Evolutionary conservation across 805 yeast species (phyloP), one percentile per base, ranked within the genome.

Genomic region (Helenozyma baotianmanensis): DNA sequence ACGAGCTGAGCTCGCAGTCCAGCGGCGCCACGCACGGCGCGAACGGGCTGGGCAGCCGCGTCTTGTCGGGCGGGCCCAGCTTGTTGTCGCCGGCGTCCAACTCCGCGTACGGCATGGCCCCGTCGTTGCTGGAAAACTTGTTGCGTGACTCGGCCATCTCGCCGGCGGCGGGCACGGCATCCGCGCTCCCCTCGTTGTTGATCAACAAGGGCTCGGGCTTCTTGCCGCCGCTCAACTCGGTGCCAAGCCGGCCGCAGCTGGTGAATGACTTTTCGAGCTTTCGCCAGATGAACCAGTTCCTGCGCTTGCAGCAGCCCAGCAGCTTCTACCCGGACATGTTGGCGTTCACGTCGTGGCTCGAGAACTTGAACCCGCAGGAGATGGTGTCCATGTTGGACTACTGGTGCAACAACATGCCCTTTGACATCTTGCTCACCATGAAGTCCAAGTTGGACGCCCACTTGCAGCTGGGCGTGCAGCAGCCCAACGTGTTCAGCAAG

Each of bases 381-480:
- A 74, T 65, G 43, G 60, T 71, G 35, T 59, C 72, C 30, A 70
- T 75, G 54, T 63, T 76, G 38, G 82, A 76, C 45, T 70, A 74
- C 48, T 55, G 77, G 51, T 60, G 78, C 38, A 58, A 68, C 29
- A 61, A 62, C 37, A 54, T 77, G 43, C 70, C 76, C 7, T 68
- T 72, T 35, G 81, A 77, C 42, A 68, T 72, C 11, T 53, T 76
- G 40, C 58, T 66, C 22, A 63, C 74, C 30, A 70, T 77, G 35
- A 71, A 67, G 48, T 49, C 68, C 19, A 70, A 68, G 42, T 44
- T 76, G 35, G 78, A 73, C 38, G 52, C 36, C 29, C 64, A 59
- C 41, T 53, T 65, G 43, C 30, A 25, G 12, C 38, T 25, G 34
- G 40, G 40, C 14, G 21, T 39, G 33, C 37, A 30, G 15, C 29